Evolutionary conservation across 148 eudicot species (phyloP), one percentile per base, ranked within the genome.

Genomic region (Camellia sinensis): DNA sequence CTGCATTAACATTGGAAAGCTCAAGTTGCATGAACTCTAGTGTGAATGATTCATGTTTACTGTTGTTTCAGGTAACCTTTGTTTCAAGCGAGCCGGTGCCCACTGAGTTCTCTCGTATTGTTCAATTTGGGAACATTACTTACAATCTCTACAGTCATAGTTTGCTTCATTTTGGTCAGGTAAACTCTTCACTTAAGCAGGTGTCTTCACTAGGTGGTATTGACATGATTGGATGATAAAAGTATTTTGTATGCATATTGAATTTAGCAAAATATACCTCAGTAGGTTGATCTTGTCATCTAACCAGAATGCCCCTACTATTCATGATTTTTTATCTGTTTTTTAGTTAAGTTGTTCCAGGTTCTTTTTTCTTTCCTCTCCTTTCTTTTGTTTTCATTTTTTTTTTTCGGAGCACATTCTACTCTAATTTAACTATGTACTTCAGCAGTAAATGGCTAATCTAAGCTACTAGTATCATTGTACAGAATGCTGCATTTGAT

Each of bases 91-190:
- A 92, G 90, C 76, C 85, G 41, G 68, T 94, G 78, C 92, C 94
- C 40, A 63, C 92, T 29, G 94, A 94, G 82, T 94, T 86, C 66
- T 84, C 98, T 64, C 93, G 87, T 57, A 82, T 76, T n/a, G 87
- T 94, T 60, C 86, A 83, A 74, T 92, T 81, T 81, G 96, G 94
- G 43, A 94, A 92, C 82, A 76, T 80, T 52, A 87, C 91, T 41
- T 94, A 94, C 88, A 89, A 87, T 78, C 93, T 94, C 15, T 94
- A 90, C 84, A 94, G 93, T 85, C 92, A 94, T 86, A 94, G 98
- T 80, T 87, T 92, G 87, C 96, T 94, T 80, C 96, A 92, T 52
- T 90, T 84, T 81, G 98, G 98, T 80, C 98, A 94, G 98, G 98
- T 94, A 88, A 61, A 18, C 57, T 41, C 67, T 70, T 45, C 29